Base-by-base conservation (phyloP, 345 rosid species). In the Alliaria petiolata region DNA sequence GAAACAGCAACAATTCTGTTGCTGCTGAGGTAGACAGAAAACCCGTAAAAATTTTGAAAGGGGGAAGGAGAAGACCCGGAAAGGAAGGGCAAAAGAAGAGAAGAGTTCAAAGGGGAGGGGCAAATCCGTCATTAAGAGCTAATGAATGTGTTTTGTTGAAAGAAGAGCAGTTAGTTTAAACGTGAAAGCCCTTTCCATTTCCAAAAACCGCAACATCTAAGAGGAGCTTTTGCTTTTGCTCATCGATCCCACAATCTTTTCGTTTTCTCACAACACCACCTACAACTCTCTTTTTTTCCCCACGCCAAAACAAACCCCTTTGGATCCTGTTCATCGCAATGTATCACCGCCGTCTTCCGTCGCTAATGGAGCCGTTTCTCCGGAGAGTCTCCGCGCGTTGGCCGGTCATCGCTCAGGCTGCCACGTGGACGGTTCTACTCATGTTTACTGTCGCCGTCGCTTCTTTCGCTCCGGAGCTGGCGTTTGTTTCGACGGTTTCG, bases 401-500 rank as follows among this genome's bases (percentile, higher is more conserved):
- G 73, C 81, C 77, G 3, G 40, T 44, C 6, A 46, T 71, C 3
- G 53, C 10, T 30, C 80, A 50, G 13, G 69, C 73, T 43, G 36
- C 69, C 13, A 50, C 64, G 25, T 77, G 80, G 80, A 77, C 80
- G 8, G 14, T 66, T 4, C 73, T 77, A 3, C 63, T 77, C 1
- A 71, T 66, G 76, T 35, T 66, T 8, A 77, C 80, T 4, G 80
- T 77, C 1, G 69, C 77, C 3, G 38, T 77, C 2, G 73, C 77
- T 40, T 77, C 80, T 1, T 77, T 77, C 16, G 73, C 69, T 49
- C 80, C 76, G 2, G 73, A 65, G 64, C 2, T 71, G 26, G 77
- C 77, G 4, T 77, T 77, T 61, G 62, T 71, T 3, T 65, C 72
- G 6, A 54, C 79, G 44, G 65, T 75, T 1, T 75, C 79, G 22